These are phyloP conservation scores for Xerocomellus dryophilus DNA, from an alignment of 768 basidiomycete species.

Conservation along the genomic window DNA sequence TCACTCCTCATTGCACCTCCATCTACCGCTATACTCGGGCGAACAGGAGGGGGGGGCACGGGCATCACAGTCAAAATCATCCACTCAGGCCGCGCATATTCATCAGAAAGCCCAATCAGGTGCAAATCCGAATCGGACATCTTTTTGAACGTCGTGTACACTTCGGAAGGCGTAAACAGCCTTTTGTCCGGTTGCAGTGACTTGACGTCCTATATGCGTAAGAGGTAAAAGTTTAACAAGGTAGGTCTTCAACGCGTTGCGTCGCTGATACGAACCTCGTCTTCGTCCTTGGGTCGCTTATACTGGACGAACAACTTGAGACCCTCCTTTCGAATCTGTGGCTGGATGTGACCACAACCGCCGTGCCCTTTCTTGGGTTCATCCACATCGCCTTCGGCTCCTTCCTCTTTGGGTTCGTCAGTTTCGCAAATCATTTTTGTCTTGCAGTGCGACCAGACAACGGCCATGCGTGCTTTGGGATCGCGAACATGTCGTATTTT, in stretches of 20 bases:
- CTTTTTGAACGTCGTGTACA: slow-evolving; percentile 95
- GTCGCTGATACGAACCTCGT: slow-evolving; percentile 65
- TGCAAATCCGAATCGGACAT: slow-evolving; percentile 86
- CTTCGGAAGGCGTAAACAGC: slow-evolving; percentile 78
- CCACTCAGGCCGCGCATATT: slow-evolving; percentile 98
- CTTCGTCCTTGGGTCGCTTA: slow-evolving; percentile 92
- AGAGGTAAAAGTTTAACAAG: slow-evolving; percentile 10
- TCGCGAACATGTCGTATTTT: slow-evolving; percentile 85
- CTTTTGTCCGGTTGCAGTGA: slow-evolving; percentile 80
- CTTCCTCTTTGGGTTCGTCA: slow-evolving; percentile 86
- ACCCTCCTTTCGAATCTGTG: slow-evolving; percentile 88
- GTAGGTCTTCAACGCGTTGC: background rate
- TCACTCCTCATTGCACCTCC: slow-evolving; percentile 96
- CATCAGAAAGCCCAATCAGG: slow-evolving; percentile 88
- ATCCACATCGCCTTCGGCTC: slow-evolving; percentile 56
- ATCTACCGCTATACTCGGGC: slow-evolving; percentile 96
- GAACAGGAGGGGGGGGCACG: slow-evolving; percentile 96
- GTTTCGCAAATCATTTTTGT: slow-evolving; percentile 85
- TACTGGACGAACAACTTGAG: slow-evolving; percentile 92
- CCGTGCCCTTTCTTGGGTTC: slow-evolving; percentile 90
- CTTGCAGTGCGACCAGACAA: slow-evolving; percentile 86
- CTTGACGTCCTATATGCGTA: slow-evolving; percentile 63
- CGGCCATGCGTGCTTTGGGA: slow-evolving; percentile 81
- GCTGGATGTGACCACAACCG: slow-evolving; percentile 95
- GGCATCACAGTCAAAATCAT: slow-evolving; percentile 99